A percentile compares a stretch with the other conserved stretches of the same genome.
phyloP scores from a whole-genome alignment of 1,139 yeast species.

The Lodderomyces orthopsilosis region DNA sequence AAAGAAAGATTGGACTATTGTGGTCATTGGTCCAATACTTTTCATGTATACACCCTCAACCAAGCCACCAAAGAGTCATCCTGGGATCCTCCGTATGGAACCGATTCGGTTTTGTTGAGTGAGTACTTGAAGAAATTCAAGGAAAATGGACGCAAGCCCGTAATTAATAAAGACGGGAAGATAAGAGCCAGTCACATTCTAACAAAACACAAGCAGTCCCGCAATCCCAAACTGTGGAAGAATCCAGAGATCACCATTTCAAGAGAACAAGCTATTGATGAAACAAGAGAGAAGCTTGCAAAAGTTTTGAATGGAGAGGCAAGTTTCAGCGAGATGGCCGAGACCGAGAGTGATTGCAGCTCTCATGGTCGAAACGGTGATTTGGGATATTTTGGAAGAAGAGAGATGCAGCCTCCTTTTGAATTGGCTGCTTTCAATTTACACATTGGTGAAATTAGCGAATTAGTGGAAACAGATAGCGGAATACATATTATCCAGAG shows the following conservation, averaged over 20 bases:
- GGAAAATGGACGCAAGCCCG: slow-evolving; percentile 61
- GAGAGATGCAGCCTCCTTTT: slow-evolving; percentile 93
- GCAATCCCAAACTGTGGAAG: slow-evolving; percentile 94
- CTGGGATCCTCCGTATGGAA: slow-evolving; percentile 92
- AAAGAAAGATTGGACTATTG: too few species aligned
- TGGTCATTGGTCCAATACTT: too few species aligned
- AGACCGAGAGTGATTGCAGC: slow-evolving; percentile 83
- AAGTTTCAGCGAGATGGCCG: slow-evolving; percentile 69
- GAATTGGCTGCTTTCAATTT: slow-evolving; percentile 84
- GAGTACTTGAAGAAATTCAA: slow-evolving; percentile 50
- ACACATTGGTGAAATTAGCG: slow-evolving; percentile 81
- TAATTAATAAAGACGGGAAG: slow-evolving; percentile 46
- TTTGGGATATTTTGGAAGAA: slow-evolving; percentile 81
- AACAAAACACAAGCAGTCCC: slow-evolving; percentile 75
- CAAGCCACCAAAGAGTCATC: slow-evolving; percentile 68
- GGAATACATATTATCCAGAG: slow-evolving; percentile 89
- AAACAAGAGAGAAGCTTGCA: slow-evolving; percentile 56
- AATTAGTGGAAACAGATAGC: slow-evolving; percentile 82
- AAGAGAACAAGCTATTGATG: slow-evolving; percentile 79
- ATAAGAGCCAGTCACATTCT: slow-evolving; percentile 61
- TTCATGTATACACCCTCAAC: too few species aligned
- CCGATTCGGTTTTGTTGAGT: slow-evolving; percentile 60
- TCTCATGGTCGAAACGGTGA: slow-evolving; percentile 90
- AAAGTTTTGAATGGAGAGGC: slow-evolving; percentile 69
- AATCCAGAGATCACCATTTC: slow-evolving; percentile 69